Conservation (phyloP, 176 grass and related monocot genomes). For the Ensete glaucum region DNA sequence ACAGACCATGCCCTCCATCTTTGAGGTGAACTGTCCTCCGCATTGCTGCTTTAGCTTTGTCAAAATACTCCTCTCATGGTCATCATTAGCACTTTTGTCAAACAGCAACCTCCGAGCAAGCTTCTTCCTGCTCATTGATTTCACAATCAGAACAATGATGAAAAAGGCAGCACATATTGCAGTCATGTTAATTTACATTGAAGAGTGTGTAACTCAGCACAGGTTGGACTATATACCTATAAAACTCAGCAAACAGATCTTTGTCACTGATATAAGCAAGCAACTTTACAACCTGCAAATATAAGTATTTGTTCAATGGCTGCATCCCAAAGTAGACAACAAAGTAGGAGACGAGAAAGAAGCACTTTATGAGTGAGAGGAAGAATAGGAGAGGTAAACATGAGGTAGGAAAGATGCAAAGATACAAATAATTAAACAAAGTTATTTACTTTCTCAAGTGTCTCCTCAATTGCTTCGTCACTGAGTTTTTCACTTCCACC, state of each 20-base stretch:
- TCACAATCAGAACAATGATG: not conserved
- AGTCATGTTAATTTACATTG: not conserved
- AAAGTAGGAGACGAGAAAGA: not conserved
- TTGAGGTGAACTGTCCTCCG: conserved; percentile 78
- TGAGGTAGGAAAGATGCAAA: not conserved
- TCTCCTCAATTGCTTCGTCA: conserved; percentile 38
- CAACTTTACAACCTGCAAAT: conserved; percentile 33
- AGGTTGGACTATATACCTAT: conserved; percentile 11
- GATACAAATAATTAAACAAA: not conserved
- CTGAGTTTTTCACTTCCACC: conserved; percentile 30
- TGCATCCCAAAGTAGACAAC: not conserved
- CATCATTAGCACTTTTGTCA: conserved; percentile 52
- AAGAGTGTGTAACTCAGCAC: not conserved
- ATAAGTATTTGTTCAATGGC: not conserved
- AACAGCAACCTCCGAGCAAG: conserved; percentile 53
- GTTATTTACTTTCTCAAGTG: conserved; percentile 26
- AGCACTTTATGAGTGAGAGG: not conserved
- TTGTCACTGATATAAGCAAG: conserved; percentile 34
- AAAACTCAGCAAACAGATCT: conserved; percentile 43
- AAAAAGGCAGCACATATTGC: not conserved
- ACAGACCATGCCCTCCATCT: conserved; percentile 79
- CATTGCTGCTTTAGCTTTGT: conserved; percentile 76
- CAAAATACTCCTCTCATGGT: conserved; percentile 73
- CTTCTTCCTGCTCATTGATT: conserved; percentile 14
- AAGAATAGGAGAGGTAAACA: not conserved